Base-by-base conservation (phyloP, 768 basidiomycete genomes). In the Suillus tomentosus region DNA sequence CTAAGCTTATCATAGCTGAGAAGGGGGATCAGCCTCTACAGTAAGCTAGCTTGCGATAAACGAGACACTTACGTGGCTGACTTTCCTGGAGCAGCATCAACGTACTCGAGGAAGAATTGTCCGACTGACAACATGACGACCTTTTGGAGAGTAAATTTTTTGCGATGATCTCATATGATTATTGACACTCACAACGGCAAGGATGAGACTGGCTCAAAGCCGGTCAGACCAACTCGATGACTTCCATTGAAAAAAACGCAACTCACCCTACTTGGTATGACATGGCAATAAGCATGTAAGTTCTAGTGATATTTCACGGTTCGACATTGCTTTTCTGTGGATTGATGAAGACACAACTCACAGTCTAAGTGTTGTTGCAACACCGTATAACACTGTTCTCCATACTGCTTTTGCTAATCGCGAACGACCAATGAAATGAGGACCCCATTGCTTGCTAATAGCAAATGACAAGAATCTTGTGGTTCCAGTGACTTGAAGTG, bases 281-380 rank as follows among this genome's bases (percentile, higher is more conserved):
- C 88, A 91, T 91, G 31, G 86, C 82, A 60, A 88, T 78, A 17
- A 92, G 80, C 89, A 92, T 91, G 70, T 91, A 91, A 65, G 84
- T 75, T 62, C 89, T 91, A 60, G 11, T 37, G 34, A 34, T 54
- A 50, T 15, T 19, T 22, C 31, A 51, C 60, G 56, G 63, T 67
- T 58, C 63, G n/a, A 59, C 42, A 42, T 53, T 9, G 13, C n/a
- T 14, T 47, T 7, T 24, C 24, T 15, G 10, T 14, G 34, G 40
- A 57, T 22, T 39, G 48, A 11, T 14, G 45, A 48, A 42, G 39
- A 34, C 17, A 34, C 31, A 27, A 73, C 88, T 73, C 71, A 91
- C 90, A 92, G 72, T 79, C 90, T 79, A 34, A 87, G 72, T 57
- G 85, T 77, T 0, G 84, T 87, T n/a, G 82, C 81, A 17, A 82